A percentile compares a stretch with the other conserved stretches of the same genome.
Conservation (phyloP, 305 asterid genomes). For the Solanum hybrid region DNA sequence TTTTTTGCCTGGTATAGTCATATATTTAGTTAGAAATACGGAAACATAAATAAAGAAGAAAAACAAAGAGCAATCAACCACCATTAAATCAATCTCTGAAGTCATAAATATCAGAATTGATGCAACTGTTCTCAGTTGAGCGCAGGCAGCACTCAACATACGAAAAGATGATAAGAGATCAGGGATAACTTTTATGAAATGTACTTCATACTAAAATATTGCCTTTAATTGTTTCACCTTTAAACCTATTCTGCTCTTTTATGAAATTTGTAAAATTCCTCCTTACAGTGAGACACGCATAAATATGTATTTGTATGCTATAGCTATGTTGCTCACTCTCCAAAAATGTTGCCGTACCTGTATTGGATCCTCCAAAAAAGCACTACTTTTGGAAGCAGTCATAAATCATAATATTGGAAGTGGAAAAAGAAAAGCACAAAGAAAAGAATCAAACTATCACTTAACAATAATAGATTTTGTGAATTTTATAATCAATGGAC, state of each 20-base stretch:
- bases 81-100: background rate
- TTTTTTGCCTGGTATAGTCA: slow-evolving; percentile 42
- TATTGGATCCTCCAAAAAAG: background rate
- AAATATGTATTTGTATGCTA: background rate
- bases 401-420: background rate
- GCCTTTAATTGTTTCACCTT: background rate
- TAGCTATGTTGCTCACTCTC: background rate
- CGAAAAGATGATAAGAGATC: background rate
- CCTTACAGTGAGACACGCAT: background rate
- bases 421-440: background rate
- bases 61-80: background rate
- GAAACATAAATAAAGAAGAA: background rate
- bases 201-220: background rate
- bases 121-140: background rate
- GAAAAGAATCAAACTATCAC: background rate
- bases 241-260: background rate
- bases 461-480: background rate
- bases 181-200: background rate
- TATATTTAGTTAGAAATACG: background rate
- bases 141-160: background rate
- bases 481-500: background rate
- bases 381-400: background rate
- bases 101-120: background rate
- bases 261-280: background rate
- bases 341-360: background rate